A percentile compares a stretch with the other conserved stretches of the same genome.
phyloP scores from a whole-genome alignment of 306 rosid species.

The Cucurbita ficifolia region DNA sequence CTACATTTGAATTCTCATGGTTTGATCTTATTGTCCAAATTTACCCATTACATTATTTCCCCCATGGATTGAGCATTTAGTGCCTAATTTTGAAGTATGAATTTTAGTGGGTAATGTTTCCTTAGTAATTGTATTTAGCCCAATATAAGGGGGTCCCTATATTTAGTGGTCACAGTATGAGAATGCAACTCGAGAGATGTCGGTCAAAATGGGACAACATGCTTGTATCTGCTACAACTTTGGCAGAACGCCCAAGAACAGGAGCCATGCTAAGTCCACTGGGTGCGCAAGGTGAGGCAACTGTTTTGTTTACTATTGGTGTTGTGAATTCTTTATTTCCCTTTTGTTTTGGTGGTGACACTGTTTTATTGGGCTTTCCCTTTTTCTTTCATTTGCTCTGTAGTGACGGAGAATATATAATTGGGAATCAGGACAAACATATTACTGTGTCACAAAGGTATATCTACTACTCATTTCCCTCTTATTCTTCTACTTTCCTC shows the following conservation, averaged over 20 bases:
- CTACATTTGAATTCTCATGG: too few relatives aligned
- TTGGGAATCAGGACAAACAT: slow-evolving; percentile 38
- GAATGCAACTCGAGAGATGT: slow-evolving; percentile 32
- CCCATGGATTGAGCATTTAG: too few relatives aligned
- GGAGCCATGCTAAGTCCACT: slow-evolving; percentile 41
- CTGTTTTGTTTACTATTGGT: background rate
- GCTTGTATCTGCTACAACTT: slow-evolving; percentile 27
- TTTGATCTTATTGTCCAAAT: too few relatives aligned
- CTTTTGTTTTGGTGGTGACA: background rate
- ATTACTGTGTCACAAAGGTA: slow-evolving; percentile 53
- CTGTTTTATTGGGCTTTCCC: background rate
- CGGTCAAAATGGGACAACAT: slow-evolving; percentile 43
- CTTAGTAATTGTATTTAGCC: too few relatives aligned
- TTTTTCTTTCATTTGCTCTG: slow-evolving; percentile 33
- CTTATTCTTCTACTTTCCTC: background rate
- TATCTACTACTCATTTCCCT: background rate
- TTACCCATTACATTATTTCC: too few relatives aligned
- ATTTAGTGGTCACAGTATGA: slow-evolving; percentile 22
- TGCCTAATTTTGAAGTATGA: too few relatives aligned
- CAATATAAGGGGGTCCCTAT: too few relatives aligned
- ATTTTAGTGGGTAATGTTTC: too few relatives aligned
- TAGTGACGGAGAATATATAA: slow-evolving; percentile 44
- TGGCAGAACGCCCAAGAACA: slow-evolving; percentile 37
- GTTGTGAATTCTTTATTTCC: background rate
- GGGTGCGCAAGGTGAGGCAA: slow-evolving; percentile 37